Evolutionary conservation across 1,284 basidiomycete species (phyloP).

Genomic region (Trichosporon ovoides): DNA sequence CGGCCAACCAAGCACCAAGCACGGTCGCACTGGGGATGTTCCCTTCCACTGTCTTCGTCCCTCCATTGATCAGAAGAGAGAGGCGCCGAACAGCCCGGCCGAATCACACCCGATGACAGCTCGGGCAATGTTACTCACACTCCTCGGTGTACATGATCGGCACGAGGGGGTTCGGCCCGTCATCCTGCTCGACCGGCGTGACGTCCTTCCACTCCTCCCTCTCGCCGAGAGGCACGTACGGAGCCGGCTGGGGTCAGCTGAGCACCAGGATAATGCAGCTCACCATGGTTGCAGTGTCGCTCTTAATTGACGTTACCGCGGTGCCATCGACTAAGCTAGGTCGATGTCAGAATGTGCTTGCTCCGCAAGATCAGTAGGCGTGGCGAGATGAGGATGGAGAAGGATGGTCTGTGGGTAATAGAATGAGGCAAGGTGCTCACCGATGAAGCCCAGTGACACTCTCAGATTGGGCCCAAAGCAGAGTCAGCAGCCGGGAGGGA

Average conservation of each 20-base stretch:
- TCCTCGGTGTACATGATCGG: constrained; percentile 81
- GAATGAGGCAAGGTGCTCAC: too few relatives aligned
- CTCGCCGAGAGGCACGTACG: constrained; percentile 56
- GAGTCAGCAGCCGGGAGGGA: too few relatives aligned
- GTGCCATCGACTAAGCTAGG: too few relatives aligned
- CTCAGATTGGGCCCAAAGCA: too few relatives aligned
- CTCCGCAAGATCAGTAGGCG: too few relatives aligned
- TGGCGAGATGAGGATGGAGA: too few relatives aligned
- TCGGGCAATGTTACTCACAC: constrained; percentile 60
- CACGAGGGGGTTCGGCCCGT: constrained; percentile 66
- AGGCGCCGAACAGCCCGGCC: background rate
- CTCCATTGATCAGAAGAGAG: background rate
- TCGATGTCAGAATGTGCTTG: too few relatives aligned
- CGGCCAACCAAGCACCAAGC: background rate
- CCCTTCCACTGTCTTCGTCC: background rate
- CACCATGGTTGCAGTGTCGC: background rate
- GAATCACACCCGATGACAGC: too few relatives aligned
- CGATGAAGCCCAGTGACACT: too few relatives aligned
- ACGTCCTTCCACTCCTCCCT: constrained; percentile 74
- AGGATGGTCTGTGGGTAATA: too few relatives aligned
- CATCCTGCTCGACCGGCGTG: constrained; percentile 71
- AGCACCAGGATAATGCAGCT: background rate
- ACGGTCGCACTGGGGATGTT: background rate
- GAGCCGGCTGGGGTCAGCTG: background rate
- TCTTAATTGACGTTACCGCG: too few relatives aligned